A percentile compares a stretch with the other conserved stretches of the same genome.
Conservation (phyloP, 2,329 filamentous ascomycete species). For the Pseudocercospora eumusae region DNA sequence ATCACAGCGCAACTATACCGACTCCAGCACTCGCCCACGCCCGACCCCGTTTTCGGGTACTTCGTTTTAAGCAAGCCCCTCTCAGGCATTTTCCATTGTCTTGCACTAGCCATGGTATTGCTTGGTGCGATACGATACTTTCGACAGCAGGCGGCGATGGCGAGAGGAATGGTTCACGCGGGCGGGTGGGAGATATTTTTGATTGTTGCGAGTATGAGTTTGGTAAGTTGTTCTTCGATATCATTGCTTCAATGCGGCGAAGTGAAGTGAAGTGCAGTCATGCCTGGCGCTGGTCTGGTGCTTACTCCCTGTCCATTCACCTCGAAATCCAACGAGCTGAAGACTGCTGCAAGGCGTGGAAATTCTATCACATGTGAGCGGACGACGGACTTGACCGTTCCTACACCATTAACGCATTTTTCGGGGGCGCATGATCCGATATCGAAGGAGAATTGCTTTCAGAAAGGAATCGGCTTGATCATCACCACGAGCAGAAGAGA, state of each 20-base stretch:
- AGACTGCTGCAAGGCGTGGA: no score
- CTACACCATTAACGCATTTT: background rate
- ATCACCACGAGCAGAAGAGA: background rate
- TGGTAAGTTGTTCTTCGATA: constrained; percentile 48
- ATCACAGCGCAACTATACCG: constrained; percentile 68
- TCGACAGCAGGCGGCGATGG: constrained; percentile 61
- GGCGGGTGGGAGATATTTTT: constrained; percentile 61
- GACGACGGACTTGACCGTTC: no score
- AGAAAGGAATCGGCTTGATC: background rate
- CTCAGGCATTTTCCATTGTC: constrained; percentile 50
- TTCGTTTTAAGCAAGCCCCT: constrained; percentile 63
- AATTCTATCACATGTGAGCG: no score
- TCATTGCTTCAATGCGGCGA: background rate
- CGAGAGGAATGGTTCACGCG: constrained; percentile 57
- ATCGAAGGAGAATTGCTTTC: background rate
- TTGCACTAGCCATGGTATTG: constrained; percentile 52
- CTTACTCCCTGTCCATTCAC: no score
- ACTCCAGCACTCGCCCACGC: constrained; percentile 54
- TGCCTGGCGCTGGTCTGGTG: background rate
- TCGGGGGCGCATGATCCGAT: no score
- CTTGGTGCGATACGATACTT: constrained; percentile 63
- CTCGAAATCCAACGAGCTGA: no score
- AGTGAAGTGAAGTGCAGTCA: background rate
- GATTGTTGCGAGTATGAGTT: constrained; percentile 49
- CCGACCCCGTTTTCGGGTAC: constrained; percentile 57